Evolutionary conservation across 371 early-diverging fungal species (phyloP).

Genomic region (Coemansia sp.): DNA sequence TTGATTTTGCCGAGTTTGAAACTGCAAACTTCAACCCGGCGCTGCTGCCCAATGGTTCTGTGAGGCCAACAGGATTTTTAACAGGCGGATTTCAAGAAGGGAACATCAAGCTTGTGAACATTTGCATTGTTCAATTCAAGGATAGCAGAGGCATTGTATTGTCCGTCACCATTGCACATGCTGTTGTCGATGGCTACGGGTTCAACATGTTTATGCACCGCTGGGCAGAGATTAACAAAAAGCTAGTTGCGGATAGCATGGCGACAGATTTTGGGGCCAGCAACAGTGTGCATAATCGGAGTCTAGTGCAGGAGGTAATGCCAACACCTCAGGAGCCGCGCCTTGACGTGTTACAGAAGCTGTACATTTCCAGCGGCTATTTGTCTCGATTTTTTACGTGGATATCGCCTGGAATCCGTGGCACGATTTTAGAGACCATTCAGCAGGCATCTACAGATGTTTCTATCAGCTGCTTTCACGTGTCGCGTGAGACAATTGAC

Average conservation of each 20-base stretch:
- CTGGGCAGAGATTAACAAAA: conserved; percentile 7
- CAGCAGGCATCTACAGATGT: too few relatives aligned
- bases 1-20: conserved; percentile 9
- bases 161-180: neutral
- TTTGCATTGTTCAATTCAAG: neutral
- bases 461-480: neutral
- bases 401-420: conserved; percentile 13
- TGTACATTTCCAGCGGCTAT: neutral
- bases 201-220: conserved; percentile 8
- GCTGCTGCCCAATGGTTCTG: neutral
- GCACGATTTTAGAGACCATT: neutral
- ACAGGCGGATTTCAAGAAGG: neutral
- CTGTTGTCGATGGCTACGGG: conserved; percentile 15
- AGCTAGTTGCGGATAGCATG: too few relatives aligned
- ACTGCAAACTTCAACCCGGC: neutral
- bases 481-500: neutral
- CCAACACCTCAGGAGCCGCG: neutral
- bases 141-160: conserved; percentile 11
- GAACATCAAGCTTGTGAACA: neutral
- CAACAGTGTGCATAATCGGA: too few relatives aligned
- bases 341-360: neutral
- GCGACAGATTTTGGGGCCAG: too few relatives aligned
- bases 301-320: neutral
- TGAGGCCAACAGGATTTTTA: neutral
- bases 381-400: conserved; percentile 8